Evolutionary conservation across 139 green algal species (phyloP).

Genomic region (Ettlia oleoabundans): DNA sequence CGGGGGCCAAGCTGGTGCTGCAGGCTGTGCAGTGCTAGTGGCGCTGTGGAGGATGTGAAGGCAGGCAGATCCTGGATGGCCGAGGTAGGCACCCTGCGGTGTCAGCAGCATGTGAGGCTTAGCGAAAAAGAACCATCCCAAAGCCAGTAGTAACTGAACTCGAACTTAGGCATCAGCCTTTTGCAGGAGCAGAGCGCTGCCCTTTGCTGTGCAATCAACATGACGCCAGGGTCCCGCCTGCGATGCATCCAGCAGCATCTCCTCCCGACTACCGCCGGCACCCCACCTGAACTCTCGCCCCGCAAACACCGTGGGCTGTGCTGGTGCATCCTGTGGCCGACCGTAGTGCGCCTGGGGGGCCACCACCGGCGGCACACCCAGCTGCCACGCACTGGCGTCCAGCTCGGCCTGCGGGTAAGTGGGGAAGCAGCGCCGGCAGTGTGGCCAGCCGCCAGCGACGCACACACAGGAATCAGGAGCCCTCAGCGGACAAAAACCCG

Average conservation of each 20-base stretch:
- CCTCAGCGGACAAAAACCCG: too few relatives aligned
- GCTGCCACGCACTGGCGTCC: slow-evolving; percentile 10
- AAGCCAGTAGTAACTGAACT: too few relatives aligned
- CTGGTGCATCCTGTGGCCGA: slow-evolving; percentile 56
- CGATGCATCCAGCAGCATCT: too few relatives aligned
- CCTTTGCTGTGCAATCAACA: too few relatives aligned
- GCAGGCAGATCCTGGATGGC: slow-evolving; percentile 39
- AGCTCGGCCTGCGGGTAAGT: too few relatives aligned
- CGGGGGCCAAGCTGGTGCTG: background rate
- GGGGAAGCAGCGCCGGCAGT: too few relatives aligned
- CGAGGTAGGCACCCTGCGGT: slow-evolving; percentile 35
- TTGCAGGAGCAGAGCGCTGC: too few relatives aligned
- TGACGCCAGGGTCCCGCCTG: too few relatives aligned
- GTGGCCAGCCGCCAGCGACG: too few relatives aligned
- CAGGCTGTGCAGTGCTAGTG: background rate
- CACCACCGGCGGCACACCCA: slow-evolving; percentile 50
- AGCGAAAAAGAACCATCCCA: too few relatives aligned
- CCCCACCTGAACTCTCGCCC: slow-evolving; percentile 60
- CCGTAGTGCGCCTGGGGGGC: slow-evolving; percentile 69
- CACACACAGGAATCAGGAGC: too few relatives aligned
- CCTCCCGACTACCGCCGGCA: background rate
- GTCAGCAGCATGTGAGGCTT: background rate
- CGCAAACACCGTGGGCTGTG: slow-evolving; percentile 57
- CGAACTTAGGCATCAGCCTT: too few relatives aligned
- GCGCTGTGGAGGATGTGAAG: slow-evolving; percentile 9